Percentiles rank a stretch among this genome's conserved stretches.
Evolutionary conservation across 257 asterid species (phyloP).

Genomic region (Verbascum thapsus): DNA sequence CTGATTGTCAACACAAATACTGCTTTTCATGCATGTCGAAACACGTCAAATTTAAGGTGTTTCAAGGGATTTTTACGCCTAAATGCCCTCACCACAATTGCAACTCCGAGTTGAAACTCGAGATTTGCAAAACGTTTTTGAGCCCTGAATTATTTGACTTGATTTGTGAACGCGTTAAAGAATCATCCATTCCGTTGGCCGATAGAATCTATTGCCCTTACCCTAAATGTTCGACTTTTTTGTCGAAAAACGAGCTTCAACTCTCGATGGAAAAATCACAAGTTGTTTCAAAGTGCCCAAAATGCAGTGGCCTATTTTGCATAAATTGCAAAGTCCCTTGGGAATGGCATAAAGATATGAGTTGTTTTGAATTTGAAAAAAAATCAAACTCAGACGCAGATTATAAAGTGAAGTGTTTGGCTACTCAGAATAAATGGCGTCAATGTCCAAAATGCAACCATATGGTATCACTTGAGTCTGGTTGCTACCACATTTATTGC

Average conservation of each 20-base stretch:
- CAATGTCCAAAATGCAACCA: slow-evolving; percentile 59
- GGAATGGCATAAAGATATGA: slow-evolving; percentile 56
- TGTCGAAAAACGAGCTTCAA: slow-evolving; percentile 44
- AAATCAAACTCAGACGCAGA: slow-evolving; percentile 48
- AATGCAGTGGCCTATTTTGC: slow-evolving; percentile 53
- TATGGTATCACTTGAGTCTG: slow-evolving; percentile 59
- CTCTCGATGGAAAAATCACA: background rate
- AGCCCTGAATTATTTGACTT: slow-evolving; percentile 47
- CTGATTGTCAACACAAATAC: slow-evolving; percentile 52
- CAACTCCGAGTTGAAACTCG: slow-evolving; percentile 42
- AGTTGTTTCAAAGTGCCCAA: slow-evolving; percentile 38
- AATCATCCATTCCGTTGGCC: slow-evolving; percentile 47
- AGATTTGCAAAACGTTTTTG: slow-evolving; percentile 44
- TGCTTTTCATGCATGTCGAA: slow-evolving; percentile 54
- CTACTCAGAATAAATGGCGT: slow-evolving; percentile 53
- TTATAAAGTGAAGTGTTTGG: slow-evolving; percentile 48
- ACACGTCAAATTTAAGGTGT: slow-evolving; percentile 58
- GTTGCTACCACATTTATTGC: slow-evolving; percentile 78
- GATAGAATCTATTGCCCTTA: slow-evolving; percentile 63
- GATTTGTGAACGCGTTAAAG: slow-evolving; percentile 53
- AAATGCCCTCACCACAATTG: slow-evolving; percentile 56
- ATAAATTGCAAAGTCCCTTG: slow-evolving; percentile 57
- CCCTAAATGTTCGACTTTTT: slow-evolving; percentile 55
- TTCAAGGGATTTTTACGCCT: slow-evolving; percentile 49
- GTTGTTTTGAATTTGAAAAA: slow-evolving; percentile 36